Conservation (phyloP, 2,329 filamentous ascomycete genomes). For the Xylaria sp. region DNA sequence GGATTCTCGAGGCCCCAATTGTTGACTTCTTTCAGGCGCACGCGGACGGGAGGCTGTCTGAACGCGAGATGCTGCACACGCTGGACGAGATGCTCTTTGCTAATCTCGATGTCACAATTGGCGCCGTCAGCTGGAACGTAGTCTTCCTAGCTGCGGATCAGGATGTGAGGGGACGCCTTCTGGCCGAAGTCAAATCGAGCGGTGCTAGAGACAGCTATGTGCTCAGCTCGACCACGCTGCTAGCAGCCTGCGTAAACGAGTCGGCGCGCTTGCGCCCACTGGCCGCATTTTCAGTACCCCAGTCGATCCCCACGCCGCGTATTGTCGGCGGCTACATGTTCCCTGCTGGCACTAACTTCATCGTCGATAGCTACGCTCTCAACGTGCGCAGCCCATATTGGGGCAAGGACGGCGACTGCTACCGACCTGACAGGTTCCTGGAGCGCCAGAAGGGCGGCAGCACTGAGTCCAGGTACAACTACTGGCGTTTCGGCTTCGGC, state of each 20-base stretch:
- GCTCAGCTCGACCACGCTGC: slow-evolving; percentile 30
- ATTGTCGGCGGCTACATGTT: slow-evolving; percentile 48
- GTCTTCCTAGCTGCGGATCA: slow-evolving; percentile 53
- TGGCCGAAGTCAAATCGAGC: slow-evolving; percentile 38
- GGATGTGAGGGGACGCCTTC: slow-evolving; percentile 44
- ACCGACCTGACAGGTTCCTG: slow-evolving; percentile 47
- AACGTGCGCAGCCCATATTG: slow-evolving; percentile 49
- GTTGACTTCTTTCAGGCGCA: slow-evolving; percentile 6
- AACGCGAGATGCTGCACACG: slow-evolving; percentile 53
- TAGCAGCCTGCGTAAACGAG: slow-evolving; percentile 45
- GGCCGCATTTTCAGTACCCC: slow-evolving; percentile 54
- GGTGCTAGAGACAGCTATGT: slow-evolving; percentile 10
- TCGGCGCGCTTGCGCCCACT: slow-evolving; percentile 50
- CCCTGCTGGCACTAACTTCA: slow-evolving; percentile 50
- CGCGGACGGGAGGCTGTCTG: slow-evolving; percentile 34
- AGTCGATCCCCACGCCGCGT: slow-evolving; percentile 51
- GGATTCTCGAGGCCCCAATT: slow-evolving; percentile 10
- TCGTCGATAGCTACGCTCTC: slow-evolving; percentile 53
- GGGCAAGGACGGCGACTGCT: slow-evolving; percentile 46
- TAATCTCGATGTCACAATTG: slow-evolving; percentile 55
- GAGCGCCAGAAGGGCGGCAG: background rate
- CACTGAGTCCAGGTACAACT: slow-evolving; percentile 47
- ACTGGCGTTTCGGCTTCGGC: slow-evolving; percentile 56
- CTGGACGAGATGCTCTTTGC: slow-evolving; percentile 54
- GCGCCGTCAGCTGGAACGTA: slow-evolving; percentile 54